Percentiles rank a stretch among this genome's conserved stretches.
phyloP scores from a whole-genome alignment of 2,329 filamentous ascomycete species.

The Verticillium klebahnii region DNA sequence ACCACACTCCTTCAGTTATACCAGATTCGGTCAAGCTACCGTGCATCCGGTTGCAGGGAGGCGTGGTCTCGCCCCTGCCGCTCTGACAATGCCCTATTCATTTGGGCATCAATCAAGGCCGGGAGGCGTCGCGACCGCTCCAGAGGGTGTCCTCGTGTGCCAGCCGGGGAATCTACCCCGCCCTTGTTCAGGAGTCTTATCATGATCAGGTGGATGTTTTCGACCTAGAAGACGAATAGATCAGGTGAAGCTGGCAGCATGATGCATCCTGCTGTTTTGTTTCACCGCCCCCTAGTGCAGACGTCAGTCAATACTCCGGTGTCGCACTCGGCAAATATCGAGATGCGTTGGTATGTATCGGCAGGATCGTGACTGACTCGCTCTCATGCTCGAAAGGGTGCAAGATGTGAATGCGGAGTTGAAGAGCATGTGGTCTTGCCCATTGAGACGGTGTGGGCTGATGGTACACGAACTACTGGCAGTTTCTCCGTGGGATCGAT shows the following conservation, averaged over 20 bases:
- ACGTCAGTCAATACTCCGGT: neutral
- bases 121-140: neutral
- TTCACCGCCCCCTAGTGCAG: neutral
- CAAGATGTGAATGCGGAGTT: neutral
- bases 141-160: neutral
- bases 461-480: too few species aligned
- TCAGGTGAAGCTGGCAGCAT: neutral
- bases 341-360: neutral
- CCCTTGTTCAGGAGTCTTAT: neutral
- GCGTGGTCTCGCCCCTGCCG: neutral
- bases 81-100: neutral
- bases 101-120: neutral
- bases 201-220: neutral
- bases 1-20: slow-evolving; percentile 4
- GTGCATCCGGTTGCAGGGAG: neutral
- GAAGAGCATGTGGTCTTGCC: neutral
- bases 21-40: slow-evolving; percentile 5
- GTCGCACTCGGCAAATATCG: neutral
- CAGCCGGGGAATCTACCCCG: neutral
- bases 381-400: neutral
- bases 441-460: too few species aligned
- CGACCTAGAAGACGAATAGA: neutral
- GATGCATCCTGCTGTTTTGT: neutral
- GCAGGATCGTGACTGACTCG: neutral
- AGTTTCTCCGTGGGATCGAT: too few species aligned